phyloP scores from a whole-genome alignment of 78 protist genomes.

The Cavenderia fasciculata region DNA sequence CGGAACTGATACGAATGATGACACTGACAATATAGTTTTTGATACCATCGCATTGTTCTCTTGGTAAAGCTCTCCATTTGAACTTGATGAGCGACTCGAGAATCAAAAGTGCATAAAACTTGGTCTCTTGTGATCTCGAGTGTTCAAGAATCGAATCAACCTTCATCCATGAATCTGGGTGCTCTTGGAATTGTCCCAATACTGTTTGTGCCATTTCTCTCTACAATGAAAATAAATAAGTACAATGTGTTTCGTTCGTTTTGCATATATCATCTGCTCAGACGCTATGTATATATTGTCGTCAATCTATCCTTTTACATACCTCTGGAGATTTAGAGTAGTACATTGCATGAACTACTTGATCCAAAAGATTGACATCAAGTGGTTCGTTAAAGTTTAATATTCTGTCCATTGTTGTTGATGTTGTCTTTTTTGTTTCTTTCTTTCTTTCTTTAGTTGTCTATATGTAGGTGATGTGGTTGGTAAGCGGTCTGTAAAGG shows the following conservation, averaged over 20 bases:
- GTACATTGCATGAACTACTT: slow-evolving; percentile 45
- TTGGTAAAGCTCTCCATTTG: slow-evolving; percentile 94
- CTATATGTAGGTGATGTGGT: too few species aligned
- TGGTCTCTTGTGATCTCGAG: slow-evolving; percentile 68
- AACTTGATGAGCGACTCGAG: slow-evolving; percentile 86
- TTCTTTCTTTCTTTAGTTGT: too few species aligned
- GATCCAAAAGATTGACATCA: slow-evolving; percentile 81
- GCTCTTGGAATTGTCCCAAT: slow-evolving; percentile 86
- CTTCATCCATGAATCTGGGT: slow-evolving; percentile 94
- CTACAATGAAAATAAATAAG: slow-evolving; percentile 1
- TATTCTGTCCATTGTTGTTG: slow-evolving; percentile 77
- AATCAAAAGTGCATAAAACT: slow-evolving; percentile 86
- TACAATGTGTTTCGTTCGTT: too few species aligned
- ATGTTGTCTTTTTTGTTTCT: too few species aligned
- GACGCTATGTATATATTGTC: too few species aligned
- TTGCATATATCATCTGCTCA: too few species aligned
- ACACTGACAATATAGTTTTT: slow-evolving; percentile 88
- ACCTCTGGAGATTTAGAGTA: slow-evolving; percentile 37
- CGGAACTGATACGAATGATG: slow-evolving; percentile 81
- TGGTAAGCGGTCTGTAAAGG: too few species aligned
- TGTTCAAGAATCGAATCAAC: slow-evolving; percentile 90
- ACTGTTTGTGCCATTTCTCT: slow-evolving; percentile 71
- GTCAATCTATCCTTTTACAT: too few species aligned
- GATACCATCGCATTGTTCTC: slow-evolving; percentile 88
- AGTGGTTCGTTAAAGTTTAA: slow-evolving; percentile 86